Conservation (phyloP, 768 basidiomycete species). For the Calocybe cyanea region DNA sequence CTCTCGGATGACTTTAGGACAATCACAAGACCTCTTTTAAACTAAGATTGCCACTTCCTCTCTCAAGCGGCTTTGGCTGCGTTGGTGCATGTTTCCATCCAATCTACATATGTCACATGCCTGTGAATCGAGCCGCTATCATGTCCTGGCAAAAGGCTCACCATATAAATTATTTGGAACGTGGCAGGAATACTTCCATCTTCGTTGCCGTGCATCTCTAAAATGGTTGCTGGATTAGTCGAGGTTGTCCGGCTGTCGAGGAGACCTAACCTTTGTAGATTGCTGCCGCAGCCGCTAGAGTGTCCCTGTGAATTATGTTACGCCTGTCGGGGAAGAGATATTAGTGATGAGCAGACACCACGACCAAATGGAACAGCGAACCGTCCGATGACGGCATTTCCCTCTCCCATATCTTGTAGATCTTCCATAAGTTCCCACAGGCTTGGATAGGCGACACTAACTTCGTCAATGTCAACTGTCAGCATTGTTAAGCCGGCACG, state of each 20-base stretch:
- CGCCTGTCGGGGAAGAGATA: conserved; percentile 38
- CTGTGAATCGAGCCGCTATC: not conserved
- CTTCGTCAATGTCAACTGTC: conserved; percentile 94
- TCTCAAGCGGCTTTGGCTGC: conserved; percentile 41
- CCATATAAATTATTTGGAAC: conserved; percentile 95
- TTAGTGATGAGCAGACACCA: not conserved
- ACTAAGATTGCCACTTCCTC: conserved; percentile 42
- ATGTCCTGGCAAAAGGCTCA: conserved; percentile 27
- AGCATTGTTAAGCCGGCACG: conserved; percentile 92
- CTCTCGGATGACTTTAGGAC: not conserved
- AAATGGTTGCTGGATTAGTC: conserved; percentile 3
- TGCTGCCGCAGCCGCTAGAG: conserved; percentile 84
- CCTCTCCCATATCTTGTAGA: conserved; percentile 94
- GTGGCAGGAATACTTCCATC: conserved; percentile 90
- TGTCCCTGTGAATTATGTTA: conserved; percentile 74
- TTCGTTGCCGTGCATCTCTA: conserved; percentile 81
- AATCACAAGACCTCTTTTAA: conserved; percentile 37
- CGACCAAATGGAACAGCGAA: conserved; percentile 25
- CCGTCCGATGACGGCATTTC: conserved; percentile 86
- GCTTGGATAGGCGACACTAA: conserved; percentile 84
- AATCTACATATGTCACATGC: conserved; percentile 22
- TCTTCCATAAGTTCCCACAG: conserved; percentile 97
- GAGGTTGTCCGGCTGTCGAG: not conserved
- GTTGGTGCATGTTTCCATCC: conserved; percentile 44
- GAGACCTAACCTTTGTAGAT: conserved; percentile 76